phyloP scores from a whole-genome alignment of 768 basidiomycete species.

The Leccinum longicurvipes region DNA sequence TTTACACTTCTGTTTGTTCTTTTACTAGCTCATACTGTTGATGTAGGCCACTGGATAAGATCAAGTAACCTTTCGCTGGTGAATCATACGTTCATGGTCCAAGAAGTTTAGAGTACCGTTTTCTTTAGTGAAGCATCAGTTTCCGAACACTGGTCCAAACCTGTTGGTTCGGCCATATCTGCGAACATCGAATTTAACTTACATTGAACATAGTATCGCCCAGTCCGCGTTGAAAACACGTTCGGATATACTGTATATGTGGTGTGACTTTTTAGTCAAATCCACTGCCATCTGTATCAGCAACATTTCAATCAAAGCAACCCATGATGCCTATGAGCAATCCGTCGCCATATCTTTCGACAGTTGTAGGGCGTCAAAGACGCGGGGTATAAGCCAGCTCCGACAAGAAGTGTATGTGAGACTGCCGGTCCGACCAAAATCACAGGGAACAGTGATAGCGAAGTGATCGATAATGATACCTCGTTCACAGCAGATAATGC shows the following conservation, averaged over 20 bases:
- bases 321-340: background rate
- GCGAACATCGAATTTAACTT: no score
- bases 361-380: background rate
- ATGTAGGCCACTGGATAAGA: slow-evolving; percentile 86
- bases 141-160: background rate
- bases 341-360: background rate
- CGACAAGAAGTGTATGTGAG: background rate
- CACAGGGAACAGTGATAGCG: no score
- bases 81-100: background rate
- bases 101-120: background rate
- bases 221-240: background rate
- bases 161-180: background rate
- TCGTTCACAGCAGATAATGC: no score
- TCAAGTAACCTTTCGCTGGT: slow-evolving; percentile 54
- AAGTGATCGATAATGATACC: no score
- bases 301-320: background rate
- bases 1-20: background rate
- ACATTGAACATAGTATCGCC: no score
- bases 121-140: background rate
- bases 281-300: background rate
- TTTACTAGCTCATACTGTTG: slow-evolving; percentile 15
- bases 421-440: no score
- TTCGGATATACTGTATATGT: background rate
- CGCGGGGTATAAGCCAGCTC: background rate
- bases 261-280: background rate